Evolutionary conservation across 2,329 filamentous ascomycete genomes (phyloP).

Genomic region (Aspergillus thermomutatus): DNA sequence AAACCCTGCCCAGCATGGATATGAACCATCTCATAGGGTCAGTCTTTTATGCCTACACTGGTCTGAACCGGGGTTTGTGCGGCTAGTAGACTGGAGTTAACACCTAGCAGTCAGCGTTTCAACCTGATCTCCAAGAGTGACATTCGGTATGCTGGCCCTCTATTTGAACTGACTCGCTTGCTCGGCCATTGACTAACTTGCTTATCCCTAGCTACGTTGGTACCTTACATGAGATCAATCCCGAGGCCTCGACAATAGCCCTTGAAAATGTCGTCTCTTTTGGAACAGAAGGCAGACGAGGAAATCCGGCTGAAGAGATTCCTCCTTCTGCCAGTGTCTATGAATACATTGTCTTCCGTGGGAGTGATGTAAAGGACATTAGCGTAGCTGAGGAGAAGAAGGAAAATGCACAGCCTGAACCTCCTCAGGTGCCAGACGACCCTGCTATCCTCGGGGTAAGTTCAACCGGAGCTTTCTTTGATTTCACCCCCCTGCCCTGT

Average conservation of each 20-base stretch:
- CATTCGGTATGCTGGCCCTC: constrained; percentile 68
- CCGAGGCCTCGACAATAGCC: constrained; percentile 92
- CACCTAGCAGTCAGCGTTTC: constrained; percentile 71
- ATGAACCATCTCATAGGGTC: constrained; percentile 51
- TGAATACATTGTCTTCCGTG: constrained; percentile 98
- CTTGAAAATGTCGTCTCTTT: constrained; percentile 94
- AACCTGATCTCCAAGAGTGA: constrained; percentile 96
- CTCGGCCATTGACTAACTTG: constrained; percentile 32
- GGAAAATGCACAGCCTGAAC: constrained; percentile 68
- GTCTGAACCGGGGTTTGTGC: constrained; percentile 31
- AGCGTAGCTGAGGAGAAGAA: constrained; percentile 82
- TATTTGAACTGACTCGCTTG: constrained; percentile 9
- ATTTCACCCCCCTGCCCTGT: constrained; percentile 4
- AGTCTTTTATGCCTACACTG: constrained; percentile 28
- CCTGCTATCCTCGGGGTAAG: constrained; percentile 96
- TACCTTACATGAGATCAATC: constrained; percentile 96
- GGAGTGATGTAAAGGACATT: constrained; percentile 97
- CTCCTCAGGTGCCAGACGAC: constrained; percentile 81
- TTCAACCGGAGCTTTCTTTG: constrained; percentile 31
- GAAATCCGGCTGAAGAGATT: constrained; percentile 76
- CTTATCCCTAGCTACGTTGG: constrained; percentile 73
- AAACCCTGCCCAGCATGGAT: constrained; percentile 38
- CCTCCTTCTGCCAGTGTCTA: constrained; percentile 82
- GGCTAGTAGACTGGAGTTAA: constrained; percentile 33
- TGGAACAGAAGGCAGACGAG: constrained; percentile 86